A percentile compares a stretch with the other conserved stretches of the same genome.
Evolutionary conservation across 306 rosid species (phyloP).

Genomic region (Ammopiptanthus mongolicus): DNA sequence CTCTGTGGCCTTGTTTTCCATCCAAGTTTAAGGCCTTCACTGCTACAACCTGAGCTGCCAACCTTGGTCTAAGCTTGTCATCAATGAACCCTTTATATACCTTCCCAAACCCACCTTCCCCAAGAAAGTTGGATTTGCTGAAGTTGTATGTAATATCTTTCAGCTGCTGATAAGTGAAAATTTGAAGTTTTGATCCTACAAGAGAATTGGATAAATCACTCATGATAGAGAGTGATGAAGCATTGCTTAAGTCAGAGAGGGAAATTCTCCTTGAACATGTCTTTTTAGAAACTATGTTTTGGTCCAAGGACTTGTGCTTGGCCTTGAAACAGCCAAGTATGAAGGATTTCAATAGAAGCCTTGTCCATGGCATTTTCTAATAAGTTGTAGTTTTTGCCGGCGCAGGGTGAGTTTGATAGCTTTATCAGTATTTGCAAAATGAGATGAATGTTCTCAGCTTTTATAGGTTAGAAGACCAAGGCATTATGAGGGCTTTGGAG

Average conservation of each 20-base stretch:
- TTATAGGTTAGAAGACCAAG: conserved; percentile 25
- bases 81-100: conserved; percentile 83
- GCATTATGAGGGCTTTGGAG: neutral
- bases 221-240: conserved; percentile 57
- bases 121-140: conserved; percentile 53
- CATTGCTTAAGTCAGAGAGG: conserved; percentile 65
- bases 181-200: conserved; percentile 70
- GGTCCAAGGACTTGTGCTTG: conserved; percentile 21
- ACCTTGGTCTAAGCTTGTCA: conserved; percentile 52
- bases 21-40: conserved; percentile 76
- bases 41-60: conserved; percentile 62
- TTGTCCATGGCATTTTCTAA: conserved; percentile 43
- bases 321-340: conserved; percentile 51
- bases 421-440: conserved; percentile 19
- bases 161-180: conserved; percentile 68
- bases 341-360: conserved; percentile 30
- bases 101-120: conserved; percentile 92
- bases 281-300: conserved; percentile 30
- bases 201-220: conserved; percentile 76
- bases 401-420: conserved; percentile 3
- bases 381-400: neutral
- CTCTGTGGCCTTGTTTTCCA: conserved; percentile 91
- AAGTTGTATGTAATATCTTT: conserved; percentile 51
- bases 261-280: conserved; percentile 49
- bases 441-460: conserved; percentile 1